Evolutionary conservation across 1,284 basidiomycete species (phyloP), one percentile per base, ranked within the genome.

Genomic region (Gymnopus androsaceus): DNA sequence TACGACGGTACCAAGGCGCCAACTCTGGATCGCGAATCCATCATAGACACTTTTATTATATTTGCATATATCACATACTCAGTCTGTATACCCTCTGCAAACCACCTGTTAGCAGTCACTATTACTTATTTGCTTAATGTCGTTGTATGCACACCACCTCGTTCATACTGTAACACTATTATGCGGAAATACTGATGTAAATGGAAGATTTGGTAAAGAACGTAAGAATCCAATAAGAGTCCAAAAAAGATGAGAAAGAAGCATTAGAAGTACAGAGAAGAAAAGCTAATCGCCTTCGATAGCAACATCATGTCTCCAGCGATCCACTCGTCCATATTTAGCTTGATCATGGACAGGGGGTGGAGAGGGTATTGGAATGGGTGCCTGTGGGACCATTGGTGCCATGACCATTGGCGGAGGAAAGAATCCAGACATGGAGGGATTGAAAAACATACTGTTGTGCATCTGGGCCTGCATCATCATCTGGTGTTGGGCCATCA

Each of bases 401-500:
- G 75, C 75, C 60, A 76, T 73, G 68, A 84, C 75, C 11, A 80
- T 77, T 25, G 82, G 75, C 3, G 69, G 75, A 60, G 84, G 87
- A 9, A 80, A 80, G 42, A 83, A 78, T 38, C 77, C 76, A 78
- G 89, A 84, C 80, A 90, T 83, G 5, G 82, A 77, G 45, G 84
- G 70, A 45, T 80, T 77, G 71, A 90, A 90, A 66, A 87, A 85
- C 80, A 92, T 85, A 63, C 73, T 85, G 58, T 81, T 83, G 38
- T 84, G 83, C 76, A 90, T 78, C 64, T 90, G 87, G 33, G 86
- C 87, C 78, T 90, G 79, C 78, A 90, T 80, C 74, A 90, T 79
- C 65, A 84, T 81, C 63, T 85, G 84, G 57, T 83, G 82, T 42
- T 78, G 80, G n/a, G 80, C 75, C 61, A 85, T 72, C 76, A 88